Conservation (phyloP, 2,329 filamentous ascomycete genomes). For the Colletotrichum caudatum region DNA sequence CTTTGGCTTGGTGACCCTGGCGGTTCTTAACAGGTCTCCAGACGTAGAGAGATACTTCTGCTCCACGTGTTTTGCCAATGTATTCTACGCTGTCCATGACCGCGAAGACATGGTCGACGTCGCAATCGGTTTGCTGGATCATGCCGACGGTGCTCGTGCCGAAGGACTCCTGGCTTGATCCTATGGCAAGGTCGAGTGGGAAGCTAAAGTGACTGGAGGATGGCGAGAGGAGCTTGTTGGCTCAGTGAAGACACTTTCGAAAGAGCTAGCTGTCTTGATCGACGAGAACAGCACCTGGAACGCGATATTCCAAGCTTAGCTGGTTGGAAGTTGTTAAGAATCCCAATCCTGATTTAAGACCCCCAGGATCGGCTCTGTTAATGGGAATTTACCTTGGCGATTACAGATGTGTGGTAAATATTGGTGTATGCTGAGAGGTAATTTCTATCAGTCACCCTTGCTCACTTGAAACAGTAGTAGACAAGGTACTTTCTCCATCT, state of each 20-base stretch:
- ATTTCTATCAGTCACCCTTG: no score
- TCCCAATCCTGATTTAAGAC: no score
- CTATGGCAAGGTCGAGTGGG: constrained; percentile 50
- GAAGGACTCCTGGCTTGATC: constrained; percentile 59
- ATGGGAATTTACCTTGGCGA: background rate
- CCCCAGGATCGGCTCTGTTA: background rate
- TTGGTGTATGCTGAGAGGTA: no score
- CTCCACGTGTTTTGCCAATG: constrained; percentile 58
- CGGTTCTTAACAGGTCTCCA: constrained; percentile 57
- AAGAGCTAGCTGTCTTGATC: background rate
- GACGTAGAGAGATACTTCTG: constrained; percentile 63
- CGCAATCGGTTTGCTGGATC: constrained; percentile 58
- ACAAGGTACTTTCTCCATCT: no score
- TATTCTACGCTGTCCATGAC: constrained; percentile 59
- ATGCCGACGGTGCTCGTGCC: constrained; percentile 58
- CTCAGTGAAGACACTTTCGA: constrained; percentile 44
- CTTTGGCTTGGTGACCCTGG: constrained; percentile 56
- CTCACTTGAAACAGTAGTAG: no score
- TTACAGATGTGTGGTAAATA: background rate
- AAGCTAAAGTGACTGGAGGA: constrained; percentile 53
- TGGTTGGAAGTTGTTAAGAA: background rate
- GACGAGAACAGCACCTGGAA: background rate
- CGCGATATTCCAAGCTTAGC: background rate
- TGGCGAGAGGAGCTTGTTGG: constrained; percentile 55
- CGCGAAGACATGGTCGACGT: constrained; percentile 57